A percentile compares a stretch with the other conserved stretches of the same genome.
Conservation (phyloP, 1,284 basidiomycete genomes). For the Hemileia vastatrix region DNA sequence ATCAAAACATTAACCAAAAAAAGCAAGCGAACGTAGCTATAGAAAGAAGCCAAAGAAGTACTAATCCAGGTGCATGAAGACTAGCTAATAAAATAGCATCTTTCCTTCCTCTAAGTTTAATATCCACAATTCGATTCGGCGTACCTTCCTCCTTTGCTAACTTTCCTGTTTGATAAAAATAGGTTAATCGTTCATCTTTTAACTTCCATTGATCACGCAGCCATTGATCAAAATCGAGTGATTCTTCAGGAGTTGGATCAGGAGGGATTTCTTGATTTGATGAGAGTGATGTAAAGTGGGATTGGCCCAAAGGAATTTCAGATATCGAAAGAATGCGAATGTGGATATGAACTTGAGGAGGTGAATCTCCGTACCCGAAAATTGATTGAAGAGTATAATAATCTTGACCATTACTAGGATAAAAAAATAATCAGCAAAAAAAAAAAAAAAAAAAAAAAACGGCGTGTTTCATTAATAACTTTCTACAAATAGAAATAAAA, state of each 20-base stretch:
- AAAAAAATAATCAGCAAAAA: not conserved
- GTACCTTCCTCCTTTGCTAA: slow-evolving; percentile 28
- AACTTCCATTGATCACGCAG: slow-evolving; percentile 30
- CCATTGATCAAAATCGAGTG: slow-evolving; percentile 33
- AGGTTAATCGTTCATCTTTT: slow-evolving; percentile 33
- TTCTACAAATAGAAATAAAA: slow-evolving; percentile 41
- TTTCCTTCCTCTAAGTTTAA: not conserved
- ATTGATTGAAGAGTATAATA: slow-evolving; percentile 82
- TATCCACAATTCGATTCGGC: not conserved
- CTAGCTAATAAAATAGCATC: not conserved
- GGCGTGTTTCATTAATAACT: not conserved
- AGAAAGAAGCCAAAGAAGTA: not conserved
- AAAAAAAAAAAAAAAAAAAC: not conserved
- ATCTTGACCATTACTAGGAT: slow-evolving; percentile 66
- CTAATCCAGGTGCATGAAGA: not conserved
- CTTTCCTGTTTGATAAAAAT: slow-evolving; percentile 35
- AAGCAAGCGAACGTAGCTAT: not conserved
- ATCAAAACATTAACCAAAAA: no score
- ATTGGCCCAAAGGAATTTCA: slow-evolving; percentile 3
- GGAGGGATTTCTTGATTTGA: slow-evolving; percentile 3
- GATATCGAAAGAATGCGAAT: slow-evolving; percentile 48
- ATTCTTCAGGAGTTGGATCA: slow-evolving; percentile 31
- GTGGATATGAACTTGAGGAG: slow-evolving; percentile 78
- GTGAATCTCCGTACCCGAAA: slow-evolving; percentile 69
- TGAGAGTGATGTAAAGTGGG: slow-evolving; percentile 26